Evolutionary conservation across 1,139 yeast genomes (phyloP), one percentile per base, ranked within the genome.

Genomic region (Kurtzmaniella quercitrusa): DNA sequence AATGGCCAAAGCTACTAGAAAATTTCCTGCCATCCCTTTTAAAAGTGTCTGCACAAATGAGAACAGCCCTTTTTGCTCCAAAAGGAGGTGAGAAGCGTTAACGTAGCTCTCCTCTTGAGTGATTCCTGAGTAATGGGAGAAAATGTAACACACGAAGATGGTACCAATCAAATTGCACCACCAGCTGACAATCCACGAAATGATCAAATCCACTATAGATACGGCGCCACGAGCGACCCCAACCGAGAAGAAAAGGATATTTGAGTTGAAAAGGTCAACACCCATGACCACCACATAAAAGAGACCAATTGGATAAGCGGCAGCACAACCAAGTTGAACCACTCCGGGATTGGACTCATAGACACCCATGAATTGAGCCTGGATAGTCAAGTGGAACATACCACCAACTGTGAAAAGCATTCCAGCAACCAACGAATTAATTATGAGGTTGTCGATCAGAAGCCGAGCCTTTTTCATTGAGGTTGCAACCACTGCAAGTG

Each of bases 401-500:
- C 93, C 88, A 9, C 95, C 95, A 2, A 82, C 65, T 22, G 84
- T 62, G 58, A 87, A 85, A 11, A 86, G 58, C 1, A 84, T 54
- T 0, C 91, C 95, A 2, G 91, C 95, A 50, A 84, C 61, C 9
- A 85, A 57, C 1, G 89, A 78, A 56, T 84, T 84, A 26, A 84
- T 55, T 0, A 79, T 50, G 22, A 85, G 59, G 1, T 81, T 71
- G 46, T 80, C 82, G 5, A 80, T 50, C 45, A 80, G 71, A 19
- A 84, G 71, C 55, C 94, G 71, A 2, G 91, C 77, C 55, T 85
- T 85, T 57, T 85, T 85, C 93, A 84, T 85, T 2, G 88, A 73
- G 0, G 93, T 85, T 6, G 94, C 94, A 26, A 85, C 89, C 40
- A 84, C 84, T 0, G 93, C 93, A 41, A 85, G 60, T 1, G 93